A percentile compares a stretch with the other conserved stretches of the same genome.
Evolutionary conservation across 306 rosid genomes (phyloP).

Genomic region (Macrotyloma uniflorum): DNA sequence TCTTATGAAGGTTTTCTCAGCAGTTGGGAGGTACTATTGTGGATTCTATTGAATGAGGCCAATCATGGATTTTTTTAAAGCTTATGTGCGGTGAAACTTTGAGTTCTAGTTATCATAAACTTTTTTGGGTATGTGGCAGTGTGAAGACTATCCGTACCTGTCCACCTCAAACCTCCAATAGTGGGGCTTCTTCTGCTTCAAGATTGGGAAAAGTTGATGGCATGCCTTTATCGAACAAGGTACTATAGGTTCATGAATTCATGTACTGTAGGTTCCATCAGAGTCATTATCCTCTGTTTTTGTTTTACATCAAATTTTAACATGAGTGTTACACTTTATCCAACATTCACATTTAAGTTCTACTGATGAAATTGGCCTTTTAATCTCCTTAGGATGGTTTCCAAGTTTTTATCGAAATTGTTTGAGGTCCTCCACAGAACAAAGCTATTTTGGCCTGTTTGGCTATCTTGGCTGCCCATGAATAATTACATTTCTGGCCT

Average conservation of each 20-base stretch:
- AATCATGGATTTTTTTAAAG: neutral
- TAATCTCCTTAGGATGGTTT: constrained; percentile 28
- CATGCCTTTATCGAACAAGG: constrained; percentile 80
- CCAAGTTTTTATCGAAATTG: neutral
- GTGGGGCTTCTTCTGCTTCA: constrained; percentile 71
- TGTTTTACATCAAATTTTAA: constrained; percentile 11
- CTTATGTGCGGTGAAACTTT: constrained; percentile 17
- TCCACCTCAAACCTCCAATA: constrained; percentile 81
- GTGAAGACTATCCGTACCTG: constrained; percentile 96
- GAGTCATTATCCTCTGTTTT: constrained; percentile 16
- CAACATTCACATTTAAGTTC: constrained; percentile 5
- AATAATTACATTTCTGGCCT: constrained; percentile 32
- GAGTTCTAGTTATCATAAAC: constrained; percentile 26
- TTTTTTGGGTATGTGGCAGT: constrained; percentile 60
- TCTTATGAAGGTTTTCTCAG: constrained; percentile 90
- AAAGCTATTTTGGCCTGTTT: constrained; percentile 24
- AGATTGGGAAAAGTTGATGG: constrained; percentile 80
- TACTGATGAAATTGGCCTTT: constrained; percentile 15
- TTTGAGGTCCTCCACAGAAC: constrained; percentile 5
- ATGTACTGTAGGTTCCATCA: constrained; percentile 19
- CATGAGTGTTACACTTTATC: constrained; percentile 8
- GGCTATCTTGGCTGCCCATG: neutral
- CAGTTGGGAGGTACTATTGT: constrained; percentile 82
- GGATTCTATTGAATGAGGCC: constrained; percentile 14
- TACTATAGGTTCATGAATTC: constrained; percentile 26